phyloP scores from a whole-genome alignment of 73 alveolate species.

The Breviolum minutum region DNA sequence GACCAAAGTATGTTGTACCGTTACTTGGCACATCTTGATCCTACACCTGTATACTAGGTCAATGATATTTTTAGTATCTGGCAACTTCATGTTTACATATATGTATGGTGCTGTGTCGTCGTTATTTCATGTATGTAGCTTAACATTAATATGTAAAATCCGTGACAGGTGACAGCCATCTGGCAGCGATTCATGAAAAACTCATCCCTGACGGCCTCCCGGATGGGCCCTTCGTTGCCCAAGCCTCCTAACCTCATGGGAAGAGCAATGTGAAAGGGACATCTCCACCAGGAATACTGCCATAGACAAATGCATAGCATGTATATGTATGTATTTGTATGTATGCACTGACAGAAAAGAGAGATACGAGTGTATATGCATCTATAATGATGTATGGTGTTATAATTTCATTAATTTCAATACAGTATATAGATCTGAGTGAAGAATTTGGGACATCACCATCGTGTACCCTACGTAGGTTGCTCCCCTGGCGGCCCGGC shows the following conservation, averaged over 20 bases:
- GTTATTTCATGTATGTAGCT: too few relatives aligned
- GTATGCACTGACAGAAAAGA: neutral
- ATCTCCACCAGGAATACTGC: neutral
- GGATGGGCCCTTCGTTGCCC: slow-evolving; percentile 88
- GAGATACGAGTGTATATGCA: too few relatives aligned
- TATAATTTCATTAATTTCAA: too few relatives aligned
- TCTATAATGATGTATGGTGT: too few relatives aligned
- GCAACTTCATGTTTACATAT: too few relatives aligned
- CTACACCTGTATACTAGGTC: neutral
- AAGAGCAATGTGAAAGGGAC: neutral
- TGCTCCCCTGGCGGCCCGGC: slow-evolving; percentile 22
- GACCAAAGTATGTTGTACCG: neutral
- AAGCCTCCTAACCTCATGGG: slow-evolving; percentile 70
- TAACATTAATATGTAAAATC: too few relatives aligned
- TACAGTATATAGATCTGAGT: too few relatives aligned
- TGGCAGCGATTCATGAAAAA: neutral
- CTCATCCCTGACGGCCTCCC: neutral
- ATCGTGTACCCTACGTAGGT: too few relatives aligned
- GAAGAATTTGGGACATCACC: neutral
- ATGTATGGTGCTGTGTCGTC: too few relatives aligned
- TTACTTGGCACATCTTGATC: neutral
- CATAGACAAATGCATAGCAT: neutral
- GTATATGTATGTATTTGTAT: neutral
- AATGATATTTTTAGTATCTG: too few relatives aligned
- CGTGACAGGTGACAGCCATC: too few relatives aligned